Base-by-base conservation (phyloP, 305 asterid genomes). In the Fraxinus baroniana region DNA sequence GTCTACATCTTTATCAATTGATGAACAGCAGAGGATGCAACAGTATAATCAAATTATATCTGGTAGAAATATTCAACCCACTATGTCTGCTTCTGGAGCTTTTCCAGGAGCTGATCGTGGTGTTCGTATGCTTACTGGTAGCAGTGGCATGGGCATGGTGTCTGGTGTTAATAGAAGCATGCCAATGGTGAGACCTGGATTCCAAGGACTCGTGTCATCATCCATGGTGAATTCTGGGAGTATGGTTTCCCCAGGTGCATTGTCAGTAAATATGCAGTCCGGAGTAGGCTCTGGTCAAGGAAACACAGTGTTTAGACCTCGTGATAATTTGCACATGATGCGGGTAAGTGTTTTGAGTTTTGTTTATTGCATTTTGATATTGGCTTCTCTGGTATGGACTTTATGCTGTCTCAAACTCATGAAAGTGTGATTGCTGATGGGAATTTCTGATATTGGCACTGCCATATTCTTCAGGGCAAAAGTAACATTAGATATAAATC, bases 21-120 rank as follows among this genome's bases (percentile, higher is more conserved):
- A 90, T 74, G 94, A 91, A 80, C 91, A 89, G 78, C 97, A 89
- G 90, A 91, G 92, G 85, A 78, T 89, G 81, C 97, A 92, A 64
- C 95, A 87, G 78, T 87, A 89, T 82, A 92, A 86, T 86, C 91
- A 87, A 76, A 80, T 90, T 88, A 74, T 90, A 74, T 80, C 97
- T 30, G 84, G 88, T 46, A 86, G 93, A 85, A 93, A 83, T 79
- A 64, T 85, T 44, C 87, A 85, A 82, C 73, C 93, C 80, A 87
- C 80, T 79, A 72, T 80, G 73, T 83, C 96, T 85, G 79, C 91
- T 80, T 44, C 93, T 76, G 94, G 91, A 84, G 85, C 86, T 83
- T 87, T 79, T 86, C 87, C 94, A 46, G 93, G 92, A 72, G 78
- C 76, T 79, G 92, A 88, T 68, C 91, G 90, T 49, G 89, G 92